phyloP scores from a whole-genome alignment of 768 basidiomycete genomes.

The Lentinula detonsa region DNA sequence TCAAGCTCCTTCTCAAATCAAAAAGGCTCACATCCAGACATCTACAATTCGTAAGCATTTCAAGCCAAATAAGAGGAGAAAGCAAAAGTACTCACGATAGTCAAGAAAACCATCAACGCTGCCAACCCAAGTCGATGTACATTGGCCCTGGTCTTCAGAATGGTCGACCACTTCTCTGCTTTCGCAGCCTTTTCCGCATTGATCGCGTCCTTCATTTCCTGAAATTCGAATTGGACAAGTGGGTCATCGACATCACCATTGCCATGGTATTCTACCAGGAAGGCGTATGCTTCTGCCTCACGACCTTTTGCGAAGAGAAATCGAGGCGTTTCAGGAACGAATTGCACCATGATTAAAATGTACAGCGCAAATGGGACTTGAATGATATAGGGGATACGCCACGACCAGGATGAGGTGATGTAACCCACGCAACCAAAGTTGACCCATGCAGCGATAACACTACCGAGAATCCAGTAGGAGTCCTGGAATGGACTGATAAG shows the following conservation, averaged over 20 bases:
- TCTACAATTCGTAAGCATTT: not conserved
- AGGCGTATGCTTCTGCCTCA: conserved; percentile 26
- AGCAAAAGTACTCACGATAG: not conserved
- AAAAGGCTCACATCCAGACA: not conserved
- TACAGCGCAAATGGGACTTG: conserved; percentile 22
- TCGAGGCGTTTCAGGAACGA: conserved; percentile 34
- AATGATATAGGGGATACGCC: conserved; percentile 37
- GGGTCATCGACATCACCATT: conserved; percentile 21
- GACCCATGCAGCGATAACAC: not conserved
- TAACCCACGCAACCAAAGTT: not conserved
- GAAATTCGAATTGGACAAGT: not conserved
- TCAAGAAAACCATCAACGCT: not conserved
- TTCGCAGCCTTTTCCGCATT: not conserved
- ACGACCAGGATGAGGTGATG: conserved; percentile 22
- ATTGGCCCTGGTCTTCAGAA: not conserved
- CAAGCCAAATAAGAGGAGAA: not conserved
- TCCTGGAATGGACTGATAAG: not conserved
- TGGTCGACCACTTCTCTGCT: not conserved
- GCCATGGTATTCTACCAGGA: conserved; percentile 34
- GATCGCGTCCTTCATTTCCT: not conserved
- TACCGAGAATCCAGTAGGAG: not conserved
- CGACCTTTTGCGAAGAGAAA: conserved; percentile 30
- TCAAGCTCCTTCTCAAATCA: not conserved
- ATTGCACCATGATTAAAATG: conserved; percentile 29
- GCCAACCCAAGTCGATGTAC: not conserved